A percentile compares a stretch with the other conserved stretches of the same genome.
Evolutionary conservation across 768 basidiomycete genomes (phyloP).

Genomic region (Agrocybe chaxingu): DNA sequence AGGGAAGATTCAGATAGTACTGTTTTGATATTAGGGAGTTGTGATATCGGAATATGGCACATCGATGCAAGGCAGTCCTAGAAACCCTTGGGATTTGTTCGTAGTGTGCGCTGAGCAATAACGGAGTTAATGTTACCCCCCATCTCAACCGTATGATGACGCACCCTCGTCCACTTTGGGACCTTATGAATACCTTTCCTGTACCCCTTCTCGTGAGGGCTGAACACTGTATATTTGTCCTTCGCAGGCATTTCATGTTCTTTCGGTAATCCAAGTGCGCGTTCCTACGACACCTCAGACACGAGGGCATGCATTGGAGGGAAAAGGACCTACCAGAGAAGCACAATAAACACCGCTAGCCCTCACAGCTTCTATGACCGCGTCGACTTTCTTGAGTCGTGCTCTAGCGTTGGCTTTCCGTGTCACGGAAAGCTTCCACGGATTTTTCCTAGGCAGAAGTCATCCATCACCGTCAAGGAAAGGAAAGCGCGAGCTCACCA

Average conservation of each 20-base stretch:
- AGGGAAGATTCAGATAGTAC: conserved; percentile 76
- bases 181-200: conserved; percentile 95
- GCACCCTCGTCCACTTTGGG: conserved; percentile 93
- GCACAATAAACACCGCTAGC: conserved; percentile 76
- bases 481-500: conserved; percentile 52
- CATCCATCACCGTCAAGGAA: conserved; percentile 3
- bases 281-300: conserved; percentile 38
- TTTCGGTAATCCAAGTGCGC: conserved; percentile 82
- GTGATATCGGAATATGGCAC: conserved; percentile 17
- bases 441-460: conserved; percentile 70
- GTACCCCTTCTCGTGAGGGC: conserved; percentile 66
- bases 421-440: conserved; percentile 88
- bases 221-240: conserved; percentile 96
- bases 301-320: not conserved
- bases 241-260: conserved; percentile 89
- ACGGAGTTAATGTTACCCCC: conserved; percentile 4
- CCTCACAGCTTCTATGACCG: conserved; percentile 85
- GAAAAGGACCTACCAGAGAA: conserved; percentile 59
- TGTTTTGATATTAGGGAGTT: conserved; percentile 50
- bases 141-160: conserved; percentile 21
- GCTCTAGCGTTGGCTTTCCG: conserved; percentile 90
- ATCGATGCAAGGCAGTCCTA: conserved; percentile 32
- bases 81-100: conserved; percentile 92
- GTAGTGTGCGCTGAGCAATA: conserved; percentile 63
- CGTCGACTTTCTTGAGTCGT: conserved; percentile 89